Evolutionary conservation across 805 yeast genomes (phyloP), one percentile per base, ranked within the genome.

Genomic region (Metschnikowia shivogae): DNA sequence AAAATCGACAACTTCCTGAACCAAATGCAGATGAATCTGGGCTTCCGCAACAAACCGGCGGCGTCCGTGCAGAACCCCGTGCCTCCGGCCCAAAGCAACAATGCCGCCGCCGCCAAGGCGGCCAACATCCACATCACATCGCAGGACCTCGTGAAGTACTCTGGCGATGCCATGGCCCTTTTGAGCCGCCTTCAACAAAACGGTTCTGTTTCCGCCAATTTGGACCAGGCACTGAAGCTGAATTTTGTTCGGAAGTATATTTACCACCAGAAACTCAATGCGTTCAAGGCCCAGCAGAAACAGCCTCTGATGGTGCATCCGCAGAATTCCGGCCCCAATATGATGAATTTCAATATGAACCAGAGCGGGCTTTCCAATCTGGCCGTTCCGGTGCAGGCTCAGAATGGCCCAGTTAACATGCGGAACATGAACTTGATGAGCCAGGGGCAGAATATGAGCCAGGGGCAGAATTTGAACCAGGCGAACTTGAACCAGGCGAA

Each of bases 131-230:
- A 48, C 28, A 46, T 53, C 38, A 48, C 55, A 4, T 17, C 59
- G 6, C 72, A 70, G 41, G 76, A 71, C 46, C 58, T 67, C 34
- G 54, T 58, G 48, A 67, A 69, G 52, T 68, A 68, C 52, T 61
- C 64, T 31, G 55, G 64, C 8, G 74, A 68, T 37, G 76, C 76
- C 2, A 58, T 70, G 66, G 58, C 63, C n/a, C 53, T 68, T 24
- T 60, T 71, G 44, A 44, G 54, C 17, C 57, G 68, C 39, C 55
- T 72, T 41, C 74, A 71, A 44, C 64, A 64, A 11, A 63, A 59
- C 41, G 63, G 71, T 4, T 59, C 68, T 1, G 59, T 70, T 26
- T 68, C 58, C 34, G 53, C 60, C 5, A 61, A 62, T 31, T 57
- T 70, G 48, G 74, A 70, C 44, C 68, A 59, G 36, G 45, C 57